Base-by-base conservation (phyloP, 2,329 filamentous ascomycete species). In the Xylariales sp. region DNA sequence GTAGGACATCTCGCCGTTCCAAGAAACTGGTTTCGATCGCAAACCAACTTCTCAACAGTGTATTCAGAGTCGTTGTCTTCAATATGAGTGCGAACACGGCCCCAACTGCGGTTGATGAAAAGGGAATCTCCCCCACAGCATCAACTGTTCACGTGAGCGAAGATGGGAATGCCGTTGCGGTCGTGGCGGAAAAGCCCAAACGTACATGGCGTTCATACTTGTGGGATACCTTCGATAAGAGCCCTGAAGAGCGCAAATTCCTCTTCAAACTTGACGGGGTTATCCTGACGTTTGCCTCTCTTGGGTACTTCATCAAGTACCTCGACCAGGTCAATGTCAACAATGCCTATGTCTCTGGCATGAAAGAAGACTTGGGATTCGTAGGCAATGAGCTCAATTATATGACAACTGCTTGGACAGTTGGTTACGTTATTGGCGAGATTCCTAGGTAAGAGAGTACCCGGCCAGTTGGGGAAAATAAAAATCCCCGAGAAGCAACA, bases 181-280 rank as follows among this genome's bases (percentile, higher is more conserved):
- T 8, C 23, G 40, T 52, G 4, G 46, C 33, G 12, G 42, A 57
- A 21, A 51, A 49, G 6, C 63, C 62, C 0, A 61, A 62, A 32
- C 42, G 43, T 23, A 69, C 62, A 17, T 73, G 69, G 69, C 59
- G 58, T 17, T 70, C 67, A 0, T 67, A 69, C 31, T 8, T 72
- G n/a, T 72, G 69, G 69, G 69, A 73, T 41, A 69, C 66, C 0
- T 57, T 71, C 16, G 63, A 66, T 41, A 66, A 66, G 43, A 57
- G 60, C 0, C 61, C 61, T 0, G 59, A 63, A 33, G 66, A 69
- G 42, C 53, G 59, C 3, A 51, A 45, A 10, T 66, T 69, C 20
- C 48, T 70, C 10, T 60, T 66, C 48, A 69, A 67, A 46, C 49
- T 70, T 2, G 66, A 70, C 29, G 59, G 59, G 8, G 55, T 63